phyloP scores from a whole-genome alignment of 2,329 filamentous ascomycete species.

The Fusarium nelsonii region DNA sequence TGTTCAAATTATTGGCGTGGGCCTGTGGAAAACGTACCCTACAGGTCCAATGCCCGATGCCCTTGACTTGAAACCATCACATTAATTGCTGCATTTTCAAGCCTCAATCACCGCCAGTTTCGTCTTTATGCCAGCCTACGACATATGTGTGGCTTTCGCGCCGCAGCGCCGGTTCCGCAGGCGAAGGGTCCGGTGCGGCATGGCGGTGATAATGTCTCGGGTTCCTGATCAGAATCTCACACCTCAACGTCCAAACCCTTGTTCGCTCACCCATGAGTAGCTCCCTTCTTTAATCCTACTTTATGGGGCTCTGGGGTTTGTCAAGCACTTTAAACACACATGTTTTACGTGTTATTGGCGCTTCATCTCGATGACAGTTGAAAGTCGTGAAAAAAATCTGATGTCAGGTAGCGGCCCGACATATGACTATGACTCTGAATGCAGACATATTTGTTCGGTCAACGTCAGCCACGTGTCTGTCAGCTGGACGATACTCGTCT shows the following conservation, averaged over 20 bases:
- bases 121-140: slow-evolving; percentile 35
- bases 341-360: slow-evolving; percentile 20
- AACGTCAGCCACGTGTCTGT: slow-evolving; percentile 34
- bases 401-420: slow-evolving; percentile 24
- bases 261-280: slow-evolving; percentile 23
- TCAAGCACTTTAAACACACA: slow-evolving; percentile 26
- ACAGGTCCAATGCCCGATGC: slow-evolving; percentile 26
- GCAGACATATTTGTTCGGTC: slow-evolving; percentile 21
- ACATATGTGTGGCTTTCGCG: slow-evolving; percentile 42
- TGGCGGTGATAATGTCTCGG: slow-evolving; percentile 49
- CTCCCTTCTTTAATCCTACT: slow-evolving; percentile 31
- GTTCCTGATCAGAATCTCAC: slow-evolving; percentile 44
- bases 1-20: slow-evolving; percentile 11
- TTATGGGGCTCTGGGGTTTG: slow-evolving; percentile 31
- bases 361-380: slow-evolving; percentile 12
- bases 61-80: slow-evolving; percentile 44
- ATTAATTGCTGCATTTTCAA: slow-evolving; percentile 28
- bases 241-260: slow-evolving; percentile 30
- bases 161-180: slow-evolving; percentile 43
- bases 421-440: slow-evolving; percentile 17
- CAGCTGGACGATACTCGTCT: slow-evolving; percentile 20
- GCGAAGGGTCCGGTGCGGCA: slow-evolving; percentile 39
- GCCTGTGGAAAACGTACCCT: slow-evolving; percentile 11
- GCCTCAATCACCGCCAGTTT: slow-evolving; percentile 46
- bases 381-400: not conserved